Conservation (phyloP, 2,329 filamentous ascomycete species). For the Elsinoe arachidis region DNA sequence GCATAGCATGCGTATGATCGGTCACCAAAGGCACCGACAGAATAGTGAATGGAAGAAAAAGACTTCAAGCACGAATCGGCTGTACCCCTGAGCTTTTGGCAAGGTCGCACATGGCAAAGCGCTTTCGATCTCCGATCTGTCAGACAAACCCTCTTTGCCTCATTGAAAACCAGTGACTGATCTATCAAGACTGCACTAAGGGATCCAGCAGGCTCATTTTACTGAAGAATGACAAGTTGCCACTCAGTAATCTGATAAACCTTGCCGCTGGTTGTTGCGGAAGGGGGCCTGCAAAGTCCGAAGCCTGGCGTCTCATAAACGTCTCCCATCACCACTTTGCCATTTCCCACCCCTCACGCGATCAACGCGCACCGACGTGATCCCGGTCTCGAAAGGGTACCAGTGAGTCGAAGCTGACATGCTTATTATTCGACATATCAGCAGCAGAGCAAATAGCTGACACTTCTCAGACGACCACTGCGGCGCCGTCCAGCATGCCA, state of each 20-base stretch:
- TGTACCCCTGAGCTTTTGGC: background rate
- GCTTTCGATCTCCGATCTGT: background rate
- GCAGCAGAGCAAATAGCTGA: background rate
- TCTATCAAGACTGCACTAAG: background rate
- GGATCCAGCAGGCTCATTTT: background rate
- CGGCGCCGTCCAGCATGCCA: constrained; percentile 13
- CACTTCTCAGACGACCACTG: background rate
- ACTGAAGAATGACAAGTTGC: background rate
- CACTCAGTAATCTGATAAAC: background rate
- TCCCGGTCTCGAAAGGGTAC: background rate
- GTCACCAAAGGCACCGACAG: background rate
- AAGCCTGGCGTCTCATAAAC: background rate
- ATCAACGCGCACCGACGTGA: constrained; percentile 12
- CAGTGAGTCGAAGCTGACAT: background rate
- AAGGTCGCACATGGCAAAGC: background rate
- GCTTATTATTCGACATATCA: no score
- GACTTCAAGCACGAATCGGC: background rate
- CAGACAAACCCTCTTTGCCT: background rate
- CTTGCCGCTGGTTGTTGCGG: background rate
- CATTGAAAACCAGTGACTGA: background rate
- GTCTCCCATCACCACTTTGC: constrained; percentile 5
- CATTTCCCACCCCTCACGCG: constrained; percentile 4
- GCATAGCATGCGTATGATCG: background rate
- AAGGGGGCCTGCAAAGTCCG: constrained; percentile 9
- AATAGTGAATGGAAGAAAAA: constrained; percentile 3